Evolutionary conservation across 2,329 filamentous ascomycete genomes (phyloP).

Genomic region (Talaromyces sp.): DNA sequence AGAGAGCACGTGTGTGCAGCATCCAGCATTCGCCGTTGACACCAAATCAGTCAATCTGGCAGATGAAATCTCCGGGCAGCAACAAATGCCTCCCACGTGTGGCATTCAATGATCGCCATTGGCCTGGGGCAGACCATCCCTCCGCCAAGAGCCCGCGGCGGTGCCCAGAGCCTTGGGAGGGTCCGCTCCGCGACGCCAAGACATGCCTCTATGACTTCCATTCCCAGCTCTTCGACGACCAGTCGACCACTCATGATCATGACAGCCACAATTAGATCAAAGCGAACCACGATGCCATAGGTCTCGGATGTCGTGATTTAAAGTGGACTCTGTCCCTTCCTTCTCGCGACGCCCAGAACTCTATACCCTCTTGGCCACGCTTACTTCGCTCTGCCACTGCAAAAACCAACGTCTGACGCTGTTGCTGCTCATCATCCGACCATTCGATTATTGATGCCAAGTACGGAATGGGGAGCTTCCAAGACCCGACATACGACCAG

Average conservation of each 20-base stretch:
- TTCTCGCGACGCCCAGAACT: neutral
- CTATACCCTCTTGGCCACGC: neutral
- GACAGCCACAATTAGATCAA: neutral
- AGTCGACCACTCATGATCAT: neutral
- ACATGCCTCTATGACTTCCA: neutral
- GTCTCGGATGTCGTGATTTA: neutral
- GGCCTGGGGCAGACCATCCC: neutral
- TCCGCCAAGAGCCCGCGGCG: neutral
- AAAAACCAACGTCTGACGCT: neutral
- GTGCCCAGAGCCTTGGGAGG: neutral
- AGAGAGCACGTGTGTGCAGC: neutral
- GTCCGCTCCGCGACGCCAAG: conserved; percentile 3
- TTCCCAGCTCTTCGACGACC: neutral
- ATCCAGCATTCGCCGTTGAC: neutral
- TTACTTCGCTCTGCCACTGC: neutral
- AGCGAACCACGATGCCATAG: neutral
- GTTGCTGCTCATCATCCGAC: neutral
- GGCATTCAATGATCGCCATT: neutral
- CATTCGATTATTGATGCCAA: neutral
- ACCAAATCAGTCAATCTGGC: neutral
- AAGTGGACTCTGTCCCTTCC: neutral
- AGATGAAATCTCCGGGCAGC: neutral
- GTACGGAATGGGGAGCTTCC: neutral
- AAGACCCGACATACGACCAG: neutral
- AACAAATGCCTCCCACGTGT: neutral